These are phyloP conservation scores for Claviceps pazoutovae DNA, from an alignment of 2,329 filamentous ascomycete species.

Conservation along the genomic window DNA sequence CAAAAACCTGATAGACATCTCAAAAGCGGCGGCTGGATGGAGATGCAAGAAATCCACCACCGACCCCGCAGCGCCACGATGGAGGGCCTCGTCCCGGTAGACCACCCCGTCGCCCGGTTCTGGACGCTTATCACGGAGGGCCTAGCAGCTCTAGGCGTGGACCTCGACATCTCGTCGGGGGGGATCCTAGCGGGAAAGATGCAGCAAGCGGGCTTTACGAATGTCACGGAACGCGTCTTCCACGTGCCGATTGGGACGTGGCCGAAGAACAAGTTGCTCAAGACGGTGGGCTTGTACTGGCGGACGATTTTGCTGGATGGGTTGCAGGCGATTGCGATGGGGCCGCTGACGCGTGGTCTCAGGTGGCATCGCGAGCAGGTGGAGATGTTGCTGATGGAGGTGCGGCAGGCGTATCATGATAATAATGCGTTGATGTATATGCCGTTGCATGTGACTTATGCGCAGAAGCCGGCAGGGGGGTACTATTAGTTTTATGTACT, in stretches of 20 bases:
- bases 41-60: slow-evolving; percentile 40
- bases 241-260: slow-evolving; percentile 41
- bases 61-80: slow-evolving; percentile 29
- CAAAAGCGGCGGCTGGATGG: slow-evolving; percentile 40
- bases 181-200: slow-evolving; percentile 29
- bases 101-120: slow-evolving; percentile 31
- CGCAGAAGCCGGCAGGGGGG: slow-evolving; percentile 29
- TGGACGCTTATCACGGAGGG: slow-evolving; percentile 32
- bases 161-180: slow-evolving; percentile 29
- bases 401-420: slow-evolving; percentile 34
- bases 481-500: neutral
- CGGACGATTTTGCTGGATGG: slow-evolving; percentile 35
- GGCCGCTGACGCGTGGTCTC: slow-evolving; percentile 35
- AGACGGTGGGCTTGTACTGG: slow-evolving; percentile 38
- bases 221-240: slow-evolving; percentile 34
- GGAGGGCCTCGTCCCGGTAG: slow-evolving; percentile 21
- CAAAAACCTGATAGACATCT: slow-evolving; percentile 24
- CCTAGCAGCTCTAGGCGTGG: slow-evolving; percentile 29
- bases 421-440: slow-evolving; percentile 35
- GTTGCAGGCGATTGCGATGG: slow-evolving; percentile 36
- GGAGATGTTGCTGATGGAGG: slow-evolving; percentile 32
- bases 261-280: slow-evolving; percentile 36
- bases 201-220: slow-evolving; percentile 36
- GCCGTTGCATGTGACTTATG: slow-evolving; percentile 41
- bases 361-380: slow-evolving; percentile 34